Evolutionary conservation across 768 basidiomycete species (phyloP).

Genomic region (Kockovaella imperatae): DNA sequence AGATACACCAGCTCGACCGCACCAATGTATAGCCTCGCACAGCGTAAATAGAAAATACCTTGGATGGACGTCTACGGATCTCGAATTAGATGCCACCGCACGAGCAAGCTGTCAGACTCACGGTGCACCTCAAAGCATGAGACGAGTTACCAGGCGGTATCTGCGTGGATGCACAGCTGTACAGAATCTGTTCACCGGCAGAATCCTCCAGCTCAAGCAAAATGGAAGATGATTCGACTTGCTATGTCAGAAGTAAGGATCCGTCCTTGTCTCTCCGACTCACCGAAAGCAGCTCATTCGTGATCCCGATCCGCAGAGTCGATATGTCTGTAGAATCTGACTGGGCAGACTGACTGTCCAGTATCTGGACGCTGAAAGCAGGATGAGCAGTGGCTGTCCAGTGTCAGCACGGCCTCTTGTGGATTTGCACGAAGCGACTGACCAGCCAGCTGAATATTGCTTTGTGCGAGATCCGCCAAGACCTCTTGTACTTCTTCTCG

Average conservation of each 20-base stretch:
- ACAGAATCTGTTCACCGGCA: background rate
- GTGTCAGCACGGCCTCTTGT: conserved; percentile 7
- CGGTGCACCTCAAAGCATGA: background rate
- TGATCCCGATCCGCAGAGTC: conserved; percentile 55
- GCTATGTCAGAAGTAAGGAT: background rate
- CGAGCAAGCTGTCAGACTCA: background rate
- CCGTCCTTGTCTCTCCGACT: too few relatives aligned
- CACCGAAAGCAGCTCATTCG: conserved; percentile 70
- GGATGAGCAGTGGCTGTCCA: conserved; percentile 63
- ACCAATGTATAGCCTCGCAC: background rate
- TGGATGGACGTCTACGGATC: conserved; percentile 4
- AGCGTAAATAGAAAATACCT: conserved; percentile 2
- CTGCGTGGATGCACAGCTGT: background rate
- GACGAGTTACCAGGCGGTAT: conserved; percentile 1
- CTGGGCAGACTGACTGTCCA: conserved; percentile 48
- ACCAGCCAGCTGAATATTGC: too few relatives aligned
- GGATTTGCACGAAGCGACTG: background rate
- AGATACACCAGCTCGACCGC: background rate
- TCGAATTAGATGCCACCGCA: background rate
- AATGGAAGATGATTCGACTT: background rate
- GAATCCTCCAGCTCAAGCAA: background rate
- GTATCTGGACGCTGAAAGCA: conserved; percentile 53
- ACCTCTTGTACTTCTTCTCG: too few relatives aligned
- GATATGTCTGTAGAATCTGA: conserved; percentile 62
- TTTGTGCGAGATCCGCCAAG: too few relatives aligned